Percentiles rank a stretch among this genome's conserved stretches.
phyloP scores from a whole-genome alignment of 2,329 filamentous ascomycete genomes.

The Pleochaeta shiraiana region DNA sequence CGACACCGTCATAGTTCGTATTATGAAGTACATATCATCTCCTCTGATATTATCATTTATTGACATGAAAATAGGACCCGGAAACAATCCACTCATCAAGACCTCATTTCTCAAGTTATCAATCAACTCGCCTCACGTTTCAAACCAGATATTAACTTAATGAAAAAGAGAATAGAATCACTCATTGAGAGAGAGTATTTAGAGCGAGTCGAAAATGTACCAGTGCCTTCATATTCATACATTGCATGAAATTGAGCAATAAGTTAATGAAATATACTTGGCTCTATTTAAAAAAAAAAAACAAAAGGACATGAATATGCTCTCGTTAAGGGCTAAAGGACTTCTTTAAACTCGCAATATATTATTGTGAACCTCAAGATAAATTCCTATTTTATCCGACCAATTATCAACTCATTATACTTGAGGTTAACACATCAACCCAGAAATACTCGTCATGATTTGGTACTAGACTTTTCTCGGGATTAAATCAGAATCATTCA shows the following conservation, averaged over 20 bases:
- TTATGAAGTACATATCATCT: conserved; percentile 51
- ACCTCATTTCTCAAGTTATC: conserved; percentile 50
- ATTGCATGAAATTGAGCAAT: conserved; percentile 28
- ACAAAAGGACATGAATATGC: too few species aligned
- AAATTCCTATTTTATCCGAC: too few species aligned
- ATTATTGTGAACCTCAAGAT: too few species aligned
- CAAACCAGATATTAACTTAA: conserved; percentile 52
- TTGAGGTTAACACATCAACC: too few species aligned
- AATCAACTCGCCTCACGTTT: conserved; percentile 46
- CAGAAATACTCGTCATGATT: too few species aligned
- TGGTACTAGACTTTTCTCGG: too few species aligned
- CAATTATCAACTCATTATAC: too few species aligned
- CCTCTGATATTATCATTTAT: neutral
- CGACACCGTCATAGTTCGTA: conserved; percentile 57
- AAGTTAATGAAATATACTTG: neutral
- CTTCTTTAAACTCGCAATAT: too few species aligned
- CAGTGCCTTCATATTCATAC: conserved; percentile 45
- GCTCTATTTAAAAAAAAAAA: too few species aligned
- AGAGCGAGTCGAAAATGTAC: conserved; percentile 46
- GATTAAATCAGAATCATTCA: too few species aligned
- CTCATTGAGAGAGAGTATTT: conserved; percentile 59
- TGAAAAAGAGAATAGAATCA: conserved; percentile 65
- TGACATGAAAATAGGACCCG: conserved; percentile 35
- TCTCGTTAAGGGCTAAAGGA: too few species aligned
- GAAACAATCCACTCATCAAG: conserved; percentile 46